Evolutionary conservation across 345 rosid species (phyloP), one percentile per base, ranked within the genome.

Genomic region (Microthlaspi erraticum): DNA sequence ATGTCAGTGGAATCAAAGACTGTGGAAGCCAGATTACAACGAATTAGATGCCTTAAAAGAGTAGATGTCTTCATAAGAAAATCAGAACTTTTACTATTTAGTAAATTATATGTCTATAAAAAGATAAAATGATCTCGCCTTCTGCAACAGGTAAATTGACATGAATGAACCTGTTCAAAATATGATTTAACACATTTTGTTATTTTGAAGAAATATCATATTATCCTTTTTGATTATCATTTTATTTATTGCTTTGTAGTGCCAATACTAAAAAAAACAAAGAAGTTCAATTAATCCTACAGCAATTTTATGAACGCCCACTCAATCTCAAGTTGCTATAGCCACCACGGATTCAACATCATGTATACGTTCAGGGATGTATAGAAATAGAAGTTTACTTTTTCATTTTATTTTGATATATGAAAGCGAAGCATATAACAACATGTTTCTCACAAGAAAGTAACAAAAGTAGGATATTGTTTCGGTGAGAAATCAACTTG

Each of bases 401-500:
- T 3, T 12, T 9, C 18, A 1, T 6, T 36, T 19, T 13, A 16
- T 9, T n/a, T 32, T 16, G 17, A 43, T 17, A 53, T 20, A 44
- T 4, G 41, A 55, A 29, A 55, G 42, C 33, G 37, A 23, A 53
- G 56, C 55, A 62, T 62, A 11, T 62, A 53, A 43, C 26, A 50
- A 2, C 31, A 13, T 57, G 65, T 36, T 54, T 26, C 48, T 10
- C 49, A 6, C 38, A 18, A 6, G 13, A 45, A 32, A 31, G 31
- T 33, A 62, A 57, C 38, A 36, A 56, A 64, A 48, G 66, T 58
- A 34, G 31, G 38, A 7, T 73, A 34, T 58, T 41, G 16, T 26
- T 55, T 55, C 20, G 11, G 58, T 32, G 66, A 49, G 31, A 51
- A 48, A 57, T 39, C 77, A 46, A 73, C 71, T 73, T 56, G 59